Conservation (phyloP, 2,329 filamentous ascomycete genomes). For the Sphaceloma murrayae region DNA sequence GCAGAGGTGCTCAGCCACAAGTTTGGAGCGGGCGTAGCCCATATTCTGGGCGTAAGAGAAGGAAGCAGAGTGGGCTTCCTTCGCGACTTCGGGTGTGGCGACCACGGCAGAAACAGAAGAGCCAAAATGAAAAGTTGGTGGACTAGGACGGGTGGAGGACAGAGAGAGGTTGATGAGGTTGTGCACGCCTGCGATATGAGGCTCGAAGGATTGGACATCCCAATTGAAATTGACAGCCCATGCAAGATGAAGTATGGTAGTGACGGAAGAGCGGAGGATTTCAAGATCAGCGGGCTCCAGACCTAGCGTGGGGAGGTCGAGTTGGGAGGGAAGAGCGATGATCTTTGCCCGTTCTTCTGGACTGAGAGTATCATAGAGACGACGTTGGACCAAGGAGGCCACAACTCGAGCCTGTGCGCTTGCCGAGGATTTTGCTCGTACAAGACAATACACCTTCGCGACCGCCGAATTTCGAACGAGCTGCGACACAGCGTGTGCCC, state of each 20-base stretch:
- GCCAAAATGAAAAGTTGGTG: conserved; percentile 39
- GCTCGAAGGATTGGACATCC: conserved; percentile 40
- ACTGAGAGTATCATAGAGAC: conserved; percentile 27
- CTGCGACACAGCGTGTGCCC: conserved; percentile 43
- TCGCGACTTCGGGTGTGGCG: conserved; percentile 28
- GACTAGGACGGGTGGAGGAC: conserved; percentile 23
- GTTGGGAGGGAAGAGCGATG: conserved; percentile 32
- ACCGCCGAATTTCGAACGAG: conserved; percentile 22
- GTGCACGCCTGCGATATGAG: conserved; percentile 35
- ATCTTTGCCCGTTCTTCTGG: conserved; percentile 27
- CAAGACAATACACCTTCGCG: conserved; percentile 39
- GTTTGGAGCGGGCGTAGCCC: conserved; percentile 22
- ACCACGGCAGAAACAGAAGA: conserved; percentile 40
- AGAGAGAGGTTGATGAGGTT: conserved; percentile 35
- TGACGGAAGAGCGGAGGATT: conserved; percentile 28
- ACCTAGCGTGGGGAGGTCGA: conserved; percentile 34
- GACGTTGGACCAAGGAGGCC: conserved; percentile 28
- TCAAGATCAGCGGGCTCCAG: conserved; percentile 26
- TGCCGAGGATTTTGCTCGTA: conserved; percentile 34
- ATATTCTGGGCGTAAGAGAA: conserved; percentile 20
- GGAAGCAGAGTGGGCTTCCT: conserved; percentile 30
- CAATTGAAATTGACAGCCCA: conserved; percentile 51
- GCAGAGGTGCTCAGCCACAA: conserved; percentile 27
- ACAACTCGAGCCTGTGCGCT: conserved; percentile 28
- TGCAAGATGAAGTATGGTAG: conserved; percentile 41